Evolutionary conservation across 2,329 filamentous ascomycete species (phyloP), one percentile per base, ranked within the genome.

Genomic region (Bipolaris zeicola): DNA sequence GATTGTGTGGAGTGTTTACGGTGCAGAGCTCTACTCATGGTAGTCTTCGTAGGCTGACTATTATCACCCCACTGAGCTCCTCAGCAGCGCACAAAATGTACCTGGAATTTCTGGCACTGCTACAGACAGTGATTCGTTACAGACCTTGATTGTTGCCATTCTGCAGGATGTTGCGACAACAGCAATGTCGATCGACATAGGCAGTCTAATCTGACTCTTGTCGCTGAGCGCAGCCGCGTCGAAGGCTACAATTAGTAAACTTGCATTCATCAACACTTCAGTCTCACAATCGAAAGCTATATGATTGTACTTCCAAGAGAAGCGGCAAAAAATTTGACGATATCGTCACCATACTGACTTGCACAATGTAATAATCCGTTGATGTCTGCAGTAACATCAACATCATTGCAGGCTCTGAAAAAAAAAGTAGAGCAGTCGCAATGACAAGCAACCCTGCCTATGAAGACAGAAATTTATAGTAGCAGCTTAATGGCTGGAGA

Each of bases 311-410:
- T 26, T 28, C 13, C 5, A 28, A 28, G 10, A 51, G 20, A 31
- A 51, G 37, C 16, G n/a, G 28, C 13, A 26, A 43, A 14, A 38
- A n/a, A 8, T 31, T 26, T 14, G 39, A 39, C 10, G n/a, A 51
- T 24, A 51, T 28, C 8, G 37, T 37, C 14, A 39, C 48, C 13
- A 33, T 51, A 13, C 10, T 36, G 18, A 39, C 39, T 6, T 51
- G 26, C 8, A 44, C 31, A n/a, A n/a, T 51, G 6, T 11, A 43
- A 5, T 39, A 43, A 28, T 51, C n/a, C 22, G 39, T 51, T 14
- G 39, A 44, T n/a, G n/a, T 39, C 8, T 44, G 39, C 20, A 51
- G 39, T 16, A 51, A 44, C 31, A 43, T 44, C 20, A 31, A 44
- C 14, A 4, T 50, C 20, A 31, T 44, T 6, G 41, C 49, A 18